Evolutionary conservation across 2,329 filamentous ascomycete genomes (phyloP).

Genomic region (Cercospora nicotianae): DNA sequence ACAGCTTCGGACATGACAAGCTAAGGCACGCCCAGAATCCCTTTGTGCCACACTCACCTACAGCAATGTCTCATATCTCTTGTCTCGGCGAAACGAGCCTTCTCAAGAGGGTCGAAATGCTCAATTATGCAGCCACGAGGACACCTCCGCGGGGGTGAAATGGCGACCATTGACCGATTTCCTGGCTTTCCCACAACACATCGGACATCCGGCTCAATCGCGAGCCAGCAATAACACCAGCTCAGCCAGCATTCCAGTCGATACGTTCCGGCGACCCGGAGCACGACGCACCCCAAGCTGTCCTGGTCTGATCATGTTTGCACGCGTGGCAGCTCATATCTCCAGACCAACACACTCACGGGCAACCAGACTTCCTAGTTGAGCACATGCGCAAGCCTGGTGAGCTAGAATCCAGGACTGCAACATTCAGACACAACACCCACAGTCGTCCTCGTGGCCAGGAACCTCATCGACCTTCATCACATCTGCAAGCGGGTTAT

Average conservation of each 20-base stretch:
- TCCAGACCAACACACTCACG: background rate
- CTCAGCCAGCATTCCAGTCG: background rate
- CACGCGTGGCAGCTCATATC: background rate
- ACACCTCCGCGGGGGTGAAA: background rate
- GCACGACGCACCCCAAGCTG: background rate
- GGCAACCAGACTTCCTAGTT: background rate
- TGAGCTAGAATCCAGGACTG: background rate
- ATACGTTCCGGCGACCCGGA: background rate
- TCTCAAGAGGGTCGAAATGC: background rate
- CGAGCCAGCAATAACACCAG: background rate
- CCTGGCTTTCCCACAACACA: background rate
- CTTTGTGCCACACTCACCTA: background rate
- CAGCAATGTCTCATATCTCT: background rate
- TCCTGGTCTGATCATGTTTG: background rate
- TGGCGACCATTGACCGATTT: background rate
- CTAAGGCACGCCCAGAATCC: background rate
- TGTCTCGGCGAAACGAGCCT: background rate
- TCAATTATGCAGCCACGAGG: background rate
- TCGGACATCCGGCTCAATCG: background rate
- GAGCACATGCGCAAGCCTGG: background rate
- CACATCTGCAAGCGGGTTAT: slow-evolving; percentile 4
- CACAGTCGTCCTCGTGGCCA: background rate
- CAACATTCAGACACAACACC: background rate
- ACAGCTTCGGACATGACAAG: background rate
- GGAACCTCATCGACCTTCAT: background rate